phyloP scores from a whole-genome alignment of 1,284 basidiomycete genomes.

The Cutaneotrichosporon sp. region DNA sequence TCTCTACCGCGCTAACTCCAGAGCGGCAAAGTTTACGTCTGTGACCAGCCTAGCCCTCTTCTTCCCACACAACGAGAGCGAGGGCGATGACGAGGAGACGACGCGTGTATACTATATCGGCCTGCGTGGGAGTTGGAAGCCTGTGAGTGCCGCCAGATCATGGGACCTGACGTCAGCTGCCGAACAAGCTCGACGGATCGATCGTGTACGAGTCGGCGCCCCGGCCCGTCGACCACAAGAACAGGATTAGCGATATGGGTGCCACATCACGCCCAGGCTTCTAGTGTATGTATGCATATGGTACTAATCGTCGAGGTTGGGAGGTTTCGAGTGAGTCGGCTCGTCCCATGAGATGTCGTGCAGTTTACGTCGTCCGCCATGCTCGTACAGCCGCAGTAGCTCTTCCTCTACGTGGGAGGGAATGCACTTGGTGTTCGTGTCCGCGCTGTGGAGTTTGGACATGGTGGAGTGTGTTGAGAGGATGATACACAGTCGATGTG shows the following conservation, averaged over 20 bases:
- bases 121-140: conserved; percentile 45
- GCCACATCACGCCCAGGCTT: conserved; percentile 24
- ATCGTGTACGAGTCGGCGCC: conserved; percentile 53
- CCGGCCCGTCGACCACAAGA: conserved; percentile 50
- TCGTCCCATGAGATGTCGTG: no score
- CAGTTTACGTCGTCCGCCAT: no score
- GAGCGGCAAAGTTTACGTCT: conserved; percentile 51
- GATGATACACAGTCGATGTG: no score
- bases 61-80: conserved; percentile 50
- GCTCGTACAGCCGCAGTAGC: no score
- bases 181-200: conserved; percentile 42
- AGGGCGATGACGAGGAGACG: conserved; percentile 51
- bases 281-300: conserved; percentile 11
- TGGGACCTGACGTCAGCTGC: conserved; percentile 34
- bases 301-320: neutral
- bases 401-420: no score
- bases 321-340: no score
- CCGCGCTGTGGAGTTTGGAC: no score
- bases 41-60: conserved; percentile 45
- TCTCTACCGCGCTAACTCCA: conserved; percentile 15
- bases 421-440: no score
- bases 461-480: no score
- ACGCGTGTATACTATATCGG: conserved; percentile 50
- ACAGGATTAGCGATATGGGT: conserved; percentile 24
- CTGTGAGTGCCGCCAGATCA: conserved; percentile 34